These are phyloP conservation scores for Cinchona pubescens DNA, from an alignment of 257 asterid genomes.

Conservation along the genomic window DNA sequence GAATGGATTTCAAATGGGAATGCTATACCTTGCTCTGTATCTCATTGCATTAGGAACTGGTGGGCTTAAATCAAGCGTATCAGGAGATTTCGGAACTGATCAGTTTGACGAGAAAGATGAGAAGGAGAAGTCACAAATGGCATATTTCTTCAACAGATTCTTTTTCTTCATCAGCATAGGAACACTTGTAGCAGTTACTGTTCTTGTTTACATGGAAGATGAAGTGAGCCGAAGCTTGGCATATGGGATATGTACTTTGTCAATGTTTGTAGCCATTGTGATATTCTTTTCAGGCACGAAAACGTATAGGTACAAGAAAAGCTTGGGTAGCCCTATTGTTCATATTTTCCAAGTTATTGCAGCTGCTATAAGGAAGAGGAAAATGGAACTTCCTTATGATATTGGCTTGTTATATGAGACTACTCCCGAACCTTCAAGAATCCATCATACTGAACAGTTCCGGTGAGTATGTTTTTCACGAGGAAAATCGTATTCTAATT, in stretches of 20 bases:
- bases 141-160: slow-evolving; percentile 79
- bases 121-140: slow-evolving; percentile 75
- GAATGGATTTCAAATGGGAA: slow-evolving; percentile 65
- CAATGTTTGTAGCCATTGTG: slow-evolving; percentile 56
- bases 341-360: slow-evolving; percentile 71
- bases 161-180: slow-evolving; percentile 91
- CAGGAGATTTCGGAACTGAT: slow-evolving; percentile 87
- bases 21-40: slow-evolving; percentile 68
- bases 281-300: slow-evolving; percentile 63
- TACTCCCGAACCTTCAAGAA: slow-evolving; percentile 52
- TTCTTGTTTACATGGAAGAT: slow-evolving; percentile 79
- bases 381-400: slow-evolving; percentile 49
- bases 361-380: slow-evolving; percentile 59
- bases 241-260: slow-evolving; percentile 65
- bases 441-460: slow-evolving; percentile 65
- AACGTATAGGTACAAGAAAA: slow-evolving; percentile 65
- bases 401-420: slow-evolving; percentile 53
- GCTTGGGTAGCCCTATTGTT: slow-evolving; percentile 68
- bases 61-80: slow-evolving; percentile 85
- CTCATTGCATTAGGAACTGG: slow-evolving; percentile 90
- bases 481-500: too few relatives aligned
- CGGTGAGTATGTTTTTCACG: slow-evolving; percentile 27
- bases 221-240: slow-evolving; percentile 70
- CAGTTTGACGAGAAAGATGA: slow-evolving; percentile 89
- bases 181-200: slow-evolving; percentile 73